phyloP scores from a whole-genome alignment of 441 rosid species.

The Corymbia calophylla region DNA sequence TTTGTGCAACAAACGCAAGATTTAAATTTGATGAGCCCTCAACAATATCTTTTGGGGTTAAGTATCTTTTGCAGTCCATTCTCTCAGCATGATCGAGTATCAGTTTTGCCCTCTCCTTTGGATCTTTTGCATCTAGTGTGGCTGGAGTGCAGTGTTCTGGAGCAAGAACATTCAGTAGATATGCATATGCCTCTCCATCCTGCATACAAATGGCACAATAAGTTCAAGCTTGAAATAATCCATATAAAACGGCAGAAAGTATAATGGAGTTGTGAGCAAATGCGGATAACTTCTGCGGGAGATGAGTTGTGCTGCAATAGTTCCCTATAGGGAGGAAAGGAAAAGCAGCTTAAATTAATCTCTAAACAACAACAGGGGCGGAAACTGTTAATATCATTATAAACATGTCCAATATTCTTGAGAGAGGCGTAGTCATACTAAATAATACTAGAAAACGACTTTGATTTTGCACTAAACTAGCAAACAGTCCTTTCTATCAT shows the following conservation, averaged over 20 bases:
- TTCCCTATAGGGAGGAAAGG: neutral
- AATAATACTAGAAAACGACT: neutral
- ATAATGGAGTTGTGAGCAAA: neutral
- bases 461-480: neutral
- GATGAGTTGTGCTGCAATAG: neutral
- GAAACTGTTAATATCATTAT: neutral
- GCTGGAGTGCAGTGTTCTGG: slow-evolving; percentile 62
- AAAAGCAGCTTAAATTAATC: neutral
- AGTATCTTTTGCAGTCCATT: slow-evolving; percentile 66
- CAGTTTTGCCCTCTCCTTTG: slow-evolving; percentile 55
- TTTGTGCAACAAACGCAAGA: slow-evolving; percentile 69
- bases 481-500: neutral
- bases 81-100: slow-evolving; percentile 70
- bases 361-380: neutral
- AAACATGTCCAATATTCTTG: neutral
- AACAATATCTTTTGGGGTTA: slow-evolving; percentile 59
- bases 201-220: slow-evolving; percentile 12
- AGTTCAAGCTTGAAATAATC: neutral
- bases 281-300: neutral
- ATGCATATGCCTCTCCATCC: slow-evolving; percentile 70
- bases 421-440: neutral
- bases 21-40: slow-evolving; percentile 65
- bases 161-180: slow-evolving; percentile 68
- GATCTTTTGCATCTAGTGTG: slow-evolving; percentile 44
- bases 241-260: neutral